Evolutionary conservation across 2,329 filamentous ascomycete species (phyloP).

Genomic region (Clonostachys chloroleuca): DNA sequence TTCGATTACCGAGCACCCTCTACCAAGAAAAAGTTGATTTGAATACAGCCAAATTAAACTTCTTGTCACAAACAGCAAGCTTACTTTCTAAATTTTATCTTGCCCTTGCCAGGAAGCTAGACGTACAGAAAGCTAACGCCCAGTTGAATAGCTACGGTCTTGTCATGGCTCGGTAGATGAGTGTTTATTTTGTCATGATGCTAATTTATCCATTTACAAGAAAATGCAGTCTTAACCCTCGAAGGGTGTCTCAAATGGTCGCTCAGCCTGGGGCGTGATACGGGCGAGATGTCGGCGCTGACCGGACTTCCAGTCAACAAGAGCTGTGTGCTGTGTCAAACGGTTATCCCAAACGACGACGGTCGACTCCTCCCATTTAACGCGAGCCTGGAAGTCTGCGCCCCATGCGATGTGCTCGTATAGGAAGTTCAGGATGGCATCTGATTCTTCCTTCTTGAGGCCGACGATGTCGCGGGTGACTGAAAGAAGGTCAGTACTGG

Average conservation of each 20-base stretch:
- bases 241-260: constrained; percentile 65
- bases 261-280: constrained; percentile 79
- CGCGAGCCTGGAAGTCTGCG: constrained; percentile 65
- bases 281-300: constrained; percentile 75
- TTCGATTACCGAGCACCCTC: too few relatives aligned
- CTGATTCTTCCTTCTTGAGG: constrained; percentile 82
- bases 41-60: too few relatives aligned
- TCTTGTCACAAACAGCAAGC: too few relatives aligned
- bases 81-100: too few relatives aligned
- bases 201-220: too few relatives aligned
- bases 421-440: constrained; percentile 68
- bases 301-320: constrained; percentile 78
- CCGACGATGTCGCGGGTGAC: constrained; percentile 79
- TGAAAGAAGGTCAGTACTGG: constrained; percentile 18
- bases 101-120: too few relatives aligned
- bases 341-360: constrained; percentile 88
- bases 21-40: too few relatives aligned
- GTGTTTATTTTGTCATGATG: too few relatives aligned
- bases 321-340: constrained; percentile 72
- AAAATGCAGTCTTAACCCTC: constrained; percentile 1
- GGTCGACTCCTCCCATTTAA: constrained; percentile 76
- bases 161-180: too few relatives aligned
- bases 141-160: too few relatives aligned
- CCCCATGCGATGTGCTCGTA: constrained; percentile 47
- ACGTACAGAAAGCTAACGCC: too few relatives aligned